phyloP scores from a whole-genome alignment of 345 rosid genomes.

The Hevea brasiliensis region DNA sequence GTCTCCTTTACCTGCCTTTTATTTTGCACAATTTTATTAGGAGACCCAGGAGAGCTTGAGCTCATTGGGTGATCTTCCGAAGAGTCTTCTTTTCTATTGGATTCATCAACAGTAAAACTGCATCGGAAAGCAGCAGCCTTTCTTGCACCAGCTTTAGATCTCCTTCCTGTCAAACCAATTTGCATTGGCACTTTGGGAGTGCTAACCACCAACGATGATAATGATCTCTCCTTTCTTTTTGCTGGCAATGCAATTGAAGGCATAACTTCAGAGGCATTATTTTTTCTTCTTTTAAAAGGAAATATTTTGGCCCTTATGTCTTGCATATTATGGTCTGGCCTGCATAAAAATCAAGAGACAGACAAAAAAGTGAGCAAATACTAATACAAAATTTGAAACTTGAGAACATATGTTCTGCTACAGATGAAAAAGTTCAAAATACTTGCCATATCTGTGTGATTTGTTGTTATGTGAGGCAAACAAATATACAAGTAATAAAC shows the following conservation, averaged over 20 bases:
- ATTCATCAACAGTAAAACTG: constrained; percentile 50
- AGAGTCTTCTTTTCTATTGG: constrained; percentile 48
- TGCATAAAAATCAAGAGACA: constrained; percentile 32
- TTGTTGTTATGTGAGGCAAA: background rate
- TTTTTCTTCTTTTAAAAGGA: constrained; percentile 72
- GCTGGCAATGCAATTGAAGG: constrained; percentile 60
- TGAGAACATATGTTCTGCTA: background rate
- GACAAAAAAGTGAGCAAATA: background rate
- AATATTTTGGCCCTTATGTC: constrained; percentile 86
- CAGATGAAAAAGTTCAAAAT: background rate
- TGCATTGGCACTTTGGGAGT: constrained; percentile 71
- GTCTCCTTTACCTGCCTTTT: constrained; percentile 63
- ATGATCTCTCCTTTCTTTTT: constrained; percentile 94
- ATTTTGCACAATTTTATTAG: constrained; percentile 47
- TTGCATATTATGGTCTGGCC: constrained; percentile 86
- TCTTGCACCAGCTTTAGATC: constrained; percentile 59
- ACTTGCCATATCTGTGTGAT: background rate
- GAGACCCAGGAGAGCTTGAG: constrained; percentile 74
- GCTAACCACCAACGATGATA: constrained; percentile 84
- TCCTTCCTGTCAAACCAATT: constrained; percentile 66
- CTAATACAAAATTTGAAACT: background rate
- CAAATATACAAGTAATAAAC: background rate
- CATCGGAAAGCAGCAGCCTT: constrained; percentile 51
- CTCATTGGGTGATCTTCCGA: constrained; percentile 46
- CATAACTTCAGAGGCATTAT: constrained; percentile 56